A percentile compares a stretch with the other conserved stretches of the same genome.
These are phyloP conservation scores for Nicotiana attenuata DNA, from an alignment of 257 asterid genomes.

Conservation along the genomic window DNA sequence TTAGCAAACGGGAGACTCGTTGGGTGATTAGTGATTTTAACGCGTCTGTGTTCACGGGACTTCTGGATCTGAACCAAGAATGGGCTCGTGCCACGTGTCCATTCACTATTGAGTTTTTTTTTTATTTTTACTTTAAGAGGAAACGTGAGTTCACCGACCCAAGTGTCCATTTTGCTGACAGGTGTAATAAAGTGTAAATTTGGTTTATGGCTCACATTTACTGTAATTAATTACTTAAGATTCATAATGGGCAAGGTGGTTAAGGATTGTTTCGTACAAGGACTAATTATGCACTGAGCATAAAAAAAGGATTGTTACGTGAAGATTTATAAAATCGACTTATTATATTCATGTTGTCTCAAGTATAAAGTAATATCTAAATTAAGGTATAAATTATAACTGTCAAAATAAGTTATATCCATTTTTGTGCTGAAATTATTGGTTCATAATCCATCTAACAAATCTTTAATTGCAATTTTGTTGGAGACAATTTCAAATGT, in stretches of 20 bases:
- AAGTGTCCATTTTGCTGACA: background rate
- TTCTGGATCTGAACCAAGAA: background rate
- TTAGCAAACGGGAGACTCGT: constrained; percentile 1
- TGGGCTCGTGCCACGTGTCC: constrained; percentile 17
- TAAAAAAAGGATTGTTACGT: no score
- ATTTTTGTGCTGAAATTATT: no score
- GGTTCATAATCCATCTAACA: no score
- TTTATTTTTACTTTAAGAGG: background rate
- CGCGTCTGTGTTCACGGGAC: constrained; percentile 24
- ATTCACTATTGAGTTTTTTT: background rate
- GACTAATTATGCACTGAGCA: no score
- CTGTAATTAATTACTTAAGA: background rate
- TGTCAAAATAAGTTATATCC: no score
- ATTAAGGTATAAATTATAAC: no score
- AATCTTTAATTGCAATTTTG: no score
- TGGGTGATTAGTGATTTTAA: background rate
- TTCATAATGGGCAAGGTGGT: background rate
- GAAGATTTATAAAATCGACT: no score
- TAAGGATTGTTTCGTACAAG: no score
- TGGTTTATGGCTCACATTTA: background rate
- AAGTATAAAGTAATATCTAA: no score
- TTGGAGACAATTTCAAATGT: no score
- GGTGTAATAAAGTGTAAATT: background rate
- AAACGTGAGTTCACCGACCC: background rate
- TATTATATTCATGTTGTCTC: no score